Base-by-base conservation (phyloP, 139 green algal species). In the Edaphochlamys debaryana region DNA sequence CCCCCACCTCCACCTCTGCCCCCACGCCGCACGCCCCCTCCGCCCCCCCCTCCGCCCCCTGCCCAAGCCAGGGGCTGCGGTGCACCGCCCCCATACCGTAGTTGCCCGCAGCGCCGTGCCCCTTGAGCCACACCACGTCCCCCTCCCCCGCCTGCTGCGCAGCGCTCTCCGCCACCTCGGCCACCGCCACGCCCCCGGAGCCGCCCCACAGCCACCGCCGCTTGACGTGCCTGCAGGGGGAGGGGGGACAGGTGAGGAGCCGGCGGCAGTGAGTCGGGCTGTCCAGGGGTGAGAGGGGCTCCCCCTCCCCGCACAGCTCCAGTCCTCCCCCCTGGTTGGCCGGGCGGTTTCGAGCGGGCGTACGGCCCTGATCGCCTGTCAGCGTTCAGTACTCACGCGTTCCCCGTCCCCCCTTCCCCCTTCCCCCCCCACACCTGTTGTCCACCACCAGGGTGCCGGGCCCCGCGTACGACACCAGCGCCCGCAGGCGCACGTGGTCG, bases 41-140 rank as follows among this genome's bases (percentile, higher is more conserved):
- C 5, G 34, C 34, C 34, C 15, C 27, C 19, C 30, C 7, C 30
- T 23, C 29, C 60, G 27, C 29, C 40, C 3, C 38, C 40, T 4
- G 17, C 70, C 32, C 19, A 6, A 30, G n/a, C 0, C 30, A 22
- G 3, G 79, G 79, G 29, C 56, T 79, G 23, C 85, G 70, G 41
- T 89, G 85, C 23, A 89, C 85, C 3, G 71, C 73, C 7, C 79
- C 79, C 72, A 86, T 79, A 45, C 73, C 83, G 48, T 54, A 72
- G 50, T 82, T 85, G n/a, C 80, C 87, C 4, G 67, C 68, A 50
- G 72, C 84, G 0, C 58, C 20, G 64, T 91, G 79, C 6, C 87
- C 84, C 69, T 91, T 91, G 15, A 91, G 84, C 34, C 87, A 80
- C 4, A 91, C 69, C 74, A 89, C 34, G 74, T 91, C 84, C 6